These are phyloP conservation scores for Penicillium psychrosexuale DNA, from an alignment of 2,329 filamentous ascomycete species.

Conservation along the genomic window DNA sequence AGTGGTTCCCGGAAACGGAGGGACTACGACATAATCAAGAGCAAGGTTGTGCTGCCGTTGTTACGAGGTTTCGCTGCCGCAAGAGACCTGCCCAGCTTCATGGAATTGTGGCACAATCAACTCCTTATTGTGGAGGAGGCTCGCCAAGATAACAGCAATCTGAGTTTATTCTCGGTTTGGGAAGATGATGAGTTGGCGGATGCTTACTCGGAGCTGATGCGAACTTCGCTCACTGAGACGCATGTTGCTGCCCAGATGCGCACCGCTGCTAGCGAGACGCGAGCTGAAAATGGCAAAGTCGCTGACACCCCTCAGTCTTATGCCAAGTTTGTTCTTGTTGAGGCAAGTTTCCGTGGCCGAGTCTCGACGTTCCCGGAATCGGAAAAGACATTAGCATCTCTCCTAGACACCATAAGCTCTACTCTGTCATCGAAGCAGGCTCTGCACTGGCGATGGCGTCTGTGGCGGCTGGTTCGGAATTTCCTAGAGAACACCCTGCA, in stretches of 20 bases:
- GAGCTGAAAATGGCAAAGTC: slow-evolving; percentile 28
- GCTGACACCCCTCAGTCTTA: slow-evolving; percentile 30
- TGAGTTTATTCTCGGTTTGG: slow-evolving; percentile 40
- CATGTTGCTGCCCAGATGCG: slow-evolving; percentile 32
- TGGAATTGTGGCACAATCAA: slow-evolving; percentile 42
- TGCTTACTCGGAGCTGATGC: slow-evolving; percentile 35
- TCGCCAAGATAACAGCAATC: slow-evolving; percentile 22
- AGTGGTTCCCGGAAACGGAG: slow-evolving; percentile 11
- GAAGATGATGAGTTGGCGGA: slow-evolving; percentile 45
- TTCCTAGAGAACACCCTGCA: slow-evolving; percentile 31
- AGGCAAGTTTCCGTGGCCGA: slow-evolving; percentile 34
- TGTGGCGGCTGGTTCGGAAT: slow-evolving; percentile 40
- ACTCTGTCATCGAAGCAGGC: slow-evolving; percentile 33
- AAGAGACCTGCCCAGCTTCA: slow-evolving; percentile 40
- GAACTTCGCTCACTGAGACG: slow-evolving; percentile 30
- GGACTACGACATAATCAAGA: slow-evolving; percentile 37
- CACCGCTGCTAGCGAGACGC: slow-evolving; percentile 29
- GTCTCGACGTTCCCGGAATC: slow-evolving; percentile 22
- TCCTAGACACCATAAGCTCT: slow-evolving; percentile 28
- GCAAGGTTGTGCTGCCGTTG: slow-evolving; percentile 39
- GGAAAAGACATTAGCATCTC: slow-evolving; percentile 21
- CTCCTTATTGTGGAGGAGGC: slow-evolving; percentile 37
- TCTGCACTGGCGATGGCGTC: slow-evolving; percentile 41
- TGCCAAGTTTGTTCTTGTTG: slow-evolving; percentile 36
- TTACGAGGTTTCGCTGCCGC: slow-evolving; percentile 41